Evolutionary conservation across 2,329 filamentous ascomycete genomes (phyloP).

Genomic region (Aschersonia sp.): DNA sequence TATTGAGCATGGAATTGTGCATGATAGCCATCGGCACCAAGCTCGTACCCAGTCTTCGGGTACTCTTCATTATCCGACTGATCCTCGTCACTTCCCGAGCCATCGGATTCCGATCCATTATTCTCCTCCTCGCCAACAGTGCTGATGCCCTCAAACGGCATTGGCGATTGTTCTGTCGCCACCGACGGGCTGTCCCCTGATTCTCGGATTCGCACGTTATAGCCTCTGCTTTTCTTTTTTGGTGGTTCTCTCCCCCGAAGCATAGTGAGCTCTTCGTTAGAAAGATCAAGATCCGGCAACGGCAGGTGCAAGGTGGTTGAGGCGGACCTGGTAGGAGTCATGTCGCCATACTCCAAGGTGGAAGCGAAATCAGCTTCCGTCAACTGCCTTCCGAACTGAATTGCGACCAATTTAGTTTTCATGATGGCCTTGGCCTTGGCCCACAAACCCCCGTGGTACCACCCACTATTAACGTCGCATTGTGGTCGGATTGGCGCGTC

Average conservation of each 20-base stretch:
- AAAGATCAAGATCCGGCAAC: constrained; percentile 19
- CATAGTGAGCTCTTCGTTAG: constrained; percentile 19
- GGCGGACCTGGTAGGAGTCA: constrained; percentile 16
- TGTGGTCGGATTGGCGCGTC: constrained; percentile 41
- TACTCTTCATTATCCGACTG: constrained; percentile 8
- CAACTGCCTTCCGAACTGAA: constrained; percentile 41
- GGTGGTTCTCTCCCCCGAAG: constrained; percentile 19
- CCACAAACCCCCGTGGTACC: constrained; percentile 71
- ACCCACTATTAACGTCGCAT: constrained; percentile 59
- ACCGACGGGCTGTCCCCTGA: constrained; percentile 8
- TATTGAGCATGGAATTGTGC: too few species aligned
- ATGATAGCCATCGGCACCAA: constrained; percentile 7
- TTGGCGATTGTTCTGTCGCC: constrained; percentile 5
- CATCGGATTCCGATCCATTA: constrained; percentile 7
- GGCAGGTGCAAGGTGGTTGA: constrained; percentile 18
- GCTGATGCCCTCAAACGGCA: background rate
- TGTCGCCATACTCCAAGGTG: constrained; percentile 19
- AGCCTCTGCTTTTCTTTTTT: constrained; percentile 21
- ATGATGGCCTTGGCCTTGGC: constrained; percentile 77
- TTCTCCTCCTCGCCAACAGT: constrained; percentile 4
- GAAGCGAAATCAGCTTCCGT: constrained; percentile 20
- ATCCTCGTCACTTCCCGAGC: constrained; percentile 9
- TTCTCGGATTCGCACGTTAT: constrained; percentile 17
- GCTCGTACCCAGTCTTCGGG: constrained; percentile 5
- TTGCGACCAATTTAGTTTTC: constrained; percentile 66